Evolutionary conservation across 768 basidiomycete genomes (phyloP).

Genomic region (Suillus tomentosus): DNA sequence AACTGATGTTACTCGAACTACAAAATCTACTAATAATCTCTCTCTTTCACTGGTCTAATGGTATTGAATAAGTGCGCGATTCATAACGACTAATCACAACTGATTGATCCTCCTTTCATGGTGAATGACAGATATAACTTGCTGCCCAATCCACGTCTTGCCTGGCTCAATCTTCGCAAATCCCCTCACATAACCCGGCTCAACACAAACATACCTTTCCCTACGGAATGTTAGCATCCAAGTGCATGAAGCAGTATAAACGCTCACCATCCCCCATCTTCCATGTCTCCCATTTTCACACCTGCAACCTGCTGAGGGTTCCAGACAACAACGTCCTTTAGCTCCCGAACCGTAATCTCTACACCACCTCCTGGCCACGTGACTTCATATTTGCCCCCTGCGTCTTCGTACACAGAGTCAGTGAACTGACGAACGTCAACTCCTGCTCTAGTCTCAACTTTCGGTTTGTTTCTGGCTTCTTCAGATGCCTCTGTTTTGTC

Average conservation of each 20-base stretch:
- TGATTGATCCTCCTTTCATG: constrained; percentile 30
- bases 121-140: constrained; percentile 56
- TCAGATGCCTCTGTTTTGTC: constrained; percentile 78
- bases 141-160: constrained; percentile 75
- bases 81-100: constrained; percentile 12
- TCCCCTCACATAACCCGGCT: constrained; percentile 83
- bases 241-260: constrained; percentile 1
- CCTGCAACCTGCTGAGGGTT: constrained; percentile 80
- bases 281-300: constrained; percentile 84
- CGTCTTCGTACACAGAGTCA: constrained; percentile 78
- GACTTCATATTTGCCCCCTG: constrained; percentile 54
- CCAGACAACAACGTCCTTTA: constrained; percentile 91
- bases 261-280: constrained; percentile 79
- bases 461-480: constrained; percentile 48
- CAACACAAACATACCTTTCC: constrained; percentile 87
- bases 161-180: constrained; percentile 66
- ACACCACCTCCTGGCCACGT: constrained; percentile 61
- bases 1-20: not conserved
- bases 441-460: constrained; percentile 57
- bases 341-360: constrained; percentile 49
- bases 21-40: not conserved
- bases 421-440: constrained; percentile 72
- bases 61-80: not conserved
- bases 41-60: not conserved
- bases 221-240: constrained; percentile 37